These are phyloP conservation scores for Parastagonospora nodorum DNA, from an alignment of 2,329 filamentous ascomycete genomes.

Conservation along the genomic window DNA sequence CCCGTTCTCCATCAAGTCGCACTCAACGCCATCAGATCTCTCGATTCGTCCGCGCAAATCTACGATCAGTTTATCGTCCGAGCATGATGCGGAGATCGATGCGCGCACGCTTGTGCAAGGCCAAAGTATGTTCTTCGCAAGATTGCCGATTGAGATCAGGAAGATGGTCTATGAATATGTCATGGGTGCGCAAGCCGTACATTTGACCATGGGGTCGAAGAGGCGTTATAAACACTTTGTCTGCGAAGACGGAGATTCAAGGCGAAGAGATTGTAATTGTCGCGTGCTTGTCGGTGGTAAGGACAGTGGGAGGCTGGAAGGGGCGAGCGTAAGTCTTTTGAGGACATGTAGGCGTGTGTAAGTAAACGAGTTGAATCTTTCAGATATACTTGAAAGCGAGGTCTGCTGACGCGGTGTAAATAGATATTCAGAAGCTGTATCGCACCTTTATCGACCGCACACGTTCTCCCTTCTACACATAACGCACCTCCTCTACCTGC, in stretches of 20 bases:
- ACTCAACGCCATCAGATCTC: background rate
- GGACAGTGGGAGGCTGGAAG: slow-evolving; percentile 17
- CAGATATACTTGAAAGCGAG: background rate
- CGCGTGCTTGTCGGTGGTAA: slow-evolving; percentile 35
- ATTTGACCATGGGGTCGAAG: slow-evolving; percentile 37
- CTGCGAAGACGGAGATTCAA: slow-evolving; percentile 23
- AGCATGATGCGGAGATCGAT: slow-evolving; percentile 28
- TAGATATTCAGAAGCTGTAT: slow-evolving; percentile 40
- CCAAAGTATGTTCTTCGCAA: slow-evolving; percentile 36
- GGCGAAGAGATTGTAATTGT: slow-evolving; percentile 28
- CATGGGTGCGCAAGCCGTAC: slow-evolving; percentile 33
- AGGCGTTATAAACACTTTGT: slow-evolving; percentile 40
- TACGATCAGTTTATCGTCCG: slow-evolving; percentile 23
- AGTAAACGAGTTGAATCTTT: slow-evolving; percentile 8
- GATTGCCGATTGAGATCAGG: slow-evolving; percentile 39
- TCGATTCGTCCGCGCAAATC: slow-evolving; percentile 23
- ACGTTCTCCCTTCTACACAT: slow-evolving; percentile 41
- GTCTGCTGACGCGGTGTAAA: background rate
- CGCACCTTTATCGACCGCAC: slow-evolving; percentile 35
- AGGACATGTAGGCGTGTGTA: slow-evolving; percentile 37
- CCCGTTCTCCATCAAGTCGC: slow-evolving; percentile 13
- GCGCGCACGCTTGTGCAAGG: slow-evolving; percentile 33
- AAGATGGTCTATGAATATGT: slow-evolving; percentile 39
- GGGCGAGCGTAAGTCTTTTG: slow-evolving; percentile 19
- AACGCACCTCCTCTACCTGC: slow-evolving; percentile 42